Base-by-base conservation (phyloP, 768 basidiomycete species). In the Arthromyces matolae region DNA sequence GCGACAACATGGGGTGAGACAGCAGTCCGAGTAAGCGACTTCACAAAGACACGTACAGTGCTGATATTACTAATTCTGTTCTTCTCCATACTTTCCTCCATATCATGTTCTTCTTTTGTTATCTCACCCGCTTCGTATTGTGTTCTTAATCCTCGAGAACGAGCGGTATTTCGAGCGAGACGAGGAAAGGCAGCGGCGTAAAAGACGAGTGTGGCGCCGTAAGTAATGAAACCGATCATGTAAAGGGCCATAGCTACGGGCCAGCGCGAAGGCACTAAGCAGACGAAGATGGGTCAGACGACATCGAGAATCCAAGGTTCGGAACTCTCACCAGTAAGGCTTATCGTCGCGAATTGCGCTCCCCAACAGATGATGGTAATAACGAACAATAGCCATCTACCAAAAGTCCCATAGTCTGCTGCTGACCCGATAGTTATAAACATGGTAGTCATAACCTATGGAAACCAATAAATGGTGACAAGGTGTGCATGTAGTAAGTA, bases 1-100 rank as follows among this genome's bases (percentile, higher is more conserved):
- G 19, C 9, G 13, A 31, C 43, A 6, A 41, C 46, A 42, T 18
- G n/a, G n/a, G n/a, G n/a, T n/a, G n/a, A n/a, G n/a, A n/a, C n/a
- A n/a, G n/a, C n/a, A n/a, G n/a, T n/a, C n/a, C n/a, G n/a, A n/a
- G n/a, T n/a, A n/a, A n/a, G n/a, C n/a, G n/a, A n/a, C n/a, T n/a
- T 28, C 23, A 8, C 8, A 32, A 20, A 35, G 16, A 18, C n/a
- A 54, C 75, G 39, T 38, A 89, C 89, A 34, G 85, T 90, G 59
- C 84, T 86, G 53, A 90, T 86, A 56, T 89, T 91, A 59, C 89
- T 88, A 49, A 93, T 86, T 52, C 83, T 69, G 51, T 89, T 93
- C 75, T 89, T 89, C 68, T 91, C 86, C 35, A 91, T 57, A 25
- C 84, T 86, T 57, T 90, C 87, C 57, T 87, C 87, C 14, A 53